A percentile compares a stretch with the other conserved stretches of the same genome.
These are phyloP conservation scores for Pseudocercospora musae DNA, from an alignment of 2,329 filamentous ascomycete species.

Conservation along the genomic window DNA sequence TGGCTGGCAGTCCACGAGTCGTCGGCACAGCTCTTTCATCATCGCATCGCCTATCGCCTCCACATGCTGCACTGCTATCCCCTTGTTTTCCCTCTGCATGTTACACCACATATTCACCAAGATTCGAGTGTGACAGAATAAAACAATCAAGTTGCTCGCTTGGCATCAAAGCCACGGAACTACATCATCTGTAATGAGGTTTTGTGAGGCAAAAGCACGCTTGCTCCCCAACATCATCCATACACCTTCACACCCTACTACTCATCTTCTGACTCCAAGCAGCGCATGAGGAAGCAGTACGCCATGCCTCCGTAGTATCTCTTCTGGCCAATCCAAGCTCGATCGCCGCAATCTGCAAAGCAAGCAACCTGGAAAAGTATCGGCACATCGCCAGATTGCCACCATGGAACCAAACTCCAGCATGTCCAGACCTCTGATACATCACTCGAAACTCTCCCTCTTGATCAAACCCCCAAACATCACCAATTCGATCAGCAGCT, in stretches of 20 bases:
- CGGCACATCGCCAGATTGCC: neutral
- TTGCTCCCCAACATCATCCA: too few relatives aligned
- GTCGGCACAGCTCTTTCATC: constrained; percentile 1
- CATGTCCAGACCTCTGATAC: neutral
- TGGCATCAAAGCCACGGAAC: too few relatives aligned
- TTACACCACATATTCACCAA: too few relatives aligned
- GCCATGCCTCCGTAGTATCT: neutral
- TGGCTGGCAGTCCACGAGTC: constrained; percentile 5
- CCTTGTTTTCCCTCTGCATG: too few relatives aligned
- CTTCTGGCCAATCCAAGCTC: neutral
- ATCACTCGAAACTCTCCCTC: constrained; percentile 43
- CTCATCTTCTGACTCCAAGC: neutral
- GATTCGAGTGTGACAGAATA: too few relatives aligned
- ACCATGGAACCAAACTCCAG: constrained; percentile 2
- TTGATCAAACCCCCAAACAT: constrained; percentile 45
- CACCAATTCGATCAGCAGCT: constrained; percentile 39
- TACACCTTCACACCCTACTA: neutral
- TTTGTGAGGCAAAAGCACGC: too few relatives aligned
- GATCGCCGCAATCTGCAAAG: neutral
- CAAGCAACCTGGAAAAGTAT: constrained; percentile 4
- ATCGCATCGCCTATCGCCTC: too few relatives aligned
- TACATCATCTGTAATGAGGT: too few relatives aligned
- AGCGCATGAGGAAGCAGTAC: neutral
- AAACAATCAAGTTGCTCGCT: too few relatives aligned
- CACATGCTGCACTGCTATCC: too few relatives aligned